Conservation (phyloP, 1,284 basidiomycete genomes). For the Amylostereum areolatum region DNA sequence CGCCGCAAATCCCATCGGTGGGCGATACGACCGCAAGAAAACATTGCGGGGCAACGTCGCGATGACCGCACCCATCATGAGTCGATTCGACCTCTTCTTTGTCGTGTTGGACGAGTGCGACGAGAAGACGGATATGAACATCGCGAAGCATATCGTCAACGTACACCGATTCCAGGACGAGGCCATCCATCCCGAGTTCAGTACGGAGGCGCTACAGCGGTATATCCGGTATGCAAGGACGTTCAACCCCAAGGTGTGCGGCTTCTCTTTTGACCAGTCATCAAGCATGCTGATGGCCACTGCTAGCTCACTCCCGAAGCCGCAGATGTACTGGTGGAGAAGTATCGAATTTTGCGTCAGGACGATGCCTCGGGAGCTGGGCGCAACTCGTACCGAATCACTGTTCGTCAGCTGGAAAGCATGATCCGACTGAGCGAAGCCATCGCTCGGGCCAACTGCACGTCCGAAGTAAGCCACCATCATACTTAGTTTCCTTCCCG, state of each 20-base stretch:
- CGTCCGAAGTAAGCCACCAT: constrained; percentile 58
- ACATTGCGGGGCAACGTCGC: constrained; percentile 92
- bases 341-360: constrained; percentile 89
- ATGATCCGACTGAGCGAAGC: constrained; percentile 98
- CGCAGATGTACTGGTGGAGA: constrained; percentile 90
- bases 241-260: constrained; percentile 86
- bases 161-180: constrained; percentile 95
- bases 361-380: constrained; percentile 88
- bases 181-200: constrained; percentile 94
- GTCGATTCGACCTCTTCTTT: constrained; percentile 97
- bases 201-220: constrained; percentile 92
- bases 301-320: constrained; percentile 86
- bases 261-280: neutral
- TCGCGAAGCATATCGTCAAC: constrained; percentile 96
- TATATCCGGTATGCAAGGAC: constrained; percentile 97
- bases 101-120: constrained; percentile 98
- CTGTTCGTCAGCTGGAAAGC: constrained; percentile 92
- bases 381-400: constrained; percentile 92
- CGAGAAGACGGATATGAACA: constrained; percentile 86
- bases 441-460: constrained; percentile 95
- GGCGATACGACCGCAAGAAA: constrained; percentile 95
- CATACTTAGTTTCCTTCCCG: too few species aligned
- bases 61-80: constrained; percentile 99
- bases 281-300: neutral
- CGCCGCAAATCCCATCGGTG: constrained; percentile 95